Conservation (phyloP, 2,329 filamentous ascomycete genomes). For the Paecilomyces formosus region DNA sequence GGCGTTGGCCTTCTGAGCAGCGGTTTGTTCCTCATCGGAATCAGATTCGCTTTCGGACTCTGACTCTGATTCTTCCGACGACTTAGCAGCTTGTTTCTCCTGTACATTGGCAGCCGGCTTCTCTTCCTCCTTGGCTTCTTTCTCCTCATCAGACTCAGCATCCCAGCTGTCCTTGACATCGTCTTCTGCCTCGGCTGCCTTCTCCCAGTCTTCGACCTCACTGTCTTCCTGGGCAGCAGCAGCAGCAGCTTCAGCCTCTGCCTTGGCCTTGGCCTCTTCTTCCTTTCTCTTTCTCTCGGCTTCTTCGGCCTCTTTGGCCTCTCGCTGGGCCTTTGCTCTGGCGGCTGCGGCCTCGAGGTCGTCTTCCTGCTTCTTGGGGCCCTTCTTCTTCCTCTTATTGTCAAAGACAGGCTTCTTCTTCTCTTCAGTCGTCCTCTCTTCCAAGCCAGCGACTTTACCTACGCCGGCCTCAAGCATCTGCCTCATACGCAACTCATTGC, state of each 20-base stretch:
- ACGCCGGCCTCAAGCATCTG: constrained; percentile 43
- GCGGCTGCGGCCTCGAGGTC: constrained; percentile 45
- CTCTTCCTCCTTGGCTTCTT: constrained; percentile 57
- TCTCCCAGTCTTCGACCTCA: constrained; percentile 76
- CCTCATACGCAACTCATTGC: constrained; percentile 42
- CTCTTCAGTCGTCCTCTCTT: constrained; percentile 40
- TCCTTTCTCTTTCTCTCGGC: constrained; percentile 52
- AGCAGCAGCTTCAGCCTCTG: constrained; percentile 63
- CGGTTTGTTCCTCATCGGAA: constrained; percentile 64
- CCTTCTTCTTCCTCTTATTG: constrained; percentile 71
- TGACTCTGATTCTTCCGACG: constrained; percentile 19
- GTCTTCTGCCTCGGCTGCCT: constrained; percentile 64
- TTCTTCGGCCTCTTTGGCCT: constrained; percentile 41
- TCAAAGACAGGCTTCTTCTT: constrained; percentile 76
- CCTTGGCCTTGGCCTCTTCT: constrained; percentile 66
- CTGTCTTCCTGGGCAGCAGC: constrained; percentile 54
- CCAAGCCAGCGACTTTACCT: constrained; percentile 37
- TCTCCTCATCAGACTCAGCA: constrained; percentile 52
- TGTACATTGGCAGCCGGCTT: constrained; percentile 19
- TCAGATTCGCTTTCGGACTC: constrained; percentile 47
- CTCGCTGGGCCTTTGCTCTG: constrained; percentile 37
- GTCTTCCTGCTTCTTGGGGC: constrained; percentile 54
- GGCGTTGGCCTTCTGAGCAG: constrained; percentile 63
- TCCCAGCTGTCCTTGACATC: constrained; percentile 90
- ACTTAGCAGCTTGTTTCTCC: constrained; percentile 14